phyloP scores from a whole-genome alignment of 2,329 filamentous ascomycete species.

The Alternaria incomplexa region DNA sequence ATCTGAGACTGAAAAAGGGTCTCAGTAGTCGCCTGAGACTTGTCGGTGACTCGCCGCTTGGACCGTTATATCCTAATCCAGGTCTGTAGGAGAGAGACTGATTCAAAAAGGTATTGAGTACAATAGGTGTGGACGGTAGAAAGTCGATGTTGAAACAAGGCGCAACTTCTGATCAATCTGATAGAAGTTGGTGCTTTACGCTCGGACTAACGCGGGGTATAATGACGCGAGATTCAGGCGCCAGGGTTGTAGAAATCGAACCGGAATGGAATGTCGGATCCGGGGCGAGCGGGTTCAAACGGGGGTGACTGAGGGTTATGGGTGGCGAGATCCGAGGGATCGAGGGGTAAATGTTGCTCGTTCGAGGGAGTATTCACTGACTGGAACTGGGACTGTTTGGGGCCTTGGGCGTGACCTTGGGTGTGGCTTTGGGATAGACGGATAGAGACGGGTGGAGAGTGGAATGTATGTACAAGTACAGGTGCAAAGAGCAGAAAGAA shows the following conservation, averaged over 20 bases:
- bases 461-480: not conserved
- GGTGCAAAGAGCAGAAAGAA: not conserved
- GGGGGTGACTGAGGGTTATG: not conserved
- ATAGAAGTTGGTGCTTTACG: not conserved
- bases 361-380: not conserved
- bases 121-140: not conserved
- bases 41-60: not conserved
- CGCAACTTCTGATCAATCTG: not conserved
- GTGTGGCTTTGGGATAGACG: not conserved
- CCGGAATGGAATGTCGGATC: not conserved
- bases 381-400: not conserved
- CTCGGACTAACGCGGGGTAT: not conserved
- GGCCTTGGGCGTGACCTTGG: not conserved
- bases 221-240: not conserved
- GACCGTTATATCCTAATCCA: not conserved
- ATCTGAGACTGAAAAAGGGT: not conserved
- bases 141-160: no score
- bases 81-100: not conserved
- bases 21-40: not conserved
- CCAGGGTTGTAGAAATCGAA: not conserved
- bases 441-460: not conserved
- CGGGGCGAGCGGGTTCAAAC: not conserved
- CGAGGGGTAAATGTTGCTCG: not conserved
- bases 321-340: not conserved
- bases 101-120: not conserved